Percentiles rank a stretch among this genome's conserved stretches.
These are phyloP conservation scores for Chlamydomonas schloesseri DNA, from an alignment of 139 green algal species.

Conservation along the genomic window DNA sequence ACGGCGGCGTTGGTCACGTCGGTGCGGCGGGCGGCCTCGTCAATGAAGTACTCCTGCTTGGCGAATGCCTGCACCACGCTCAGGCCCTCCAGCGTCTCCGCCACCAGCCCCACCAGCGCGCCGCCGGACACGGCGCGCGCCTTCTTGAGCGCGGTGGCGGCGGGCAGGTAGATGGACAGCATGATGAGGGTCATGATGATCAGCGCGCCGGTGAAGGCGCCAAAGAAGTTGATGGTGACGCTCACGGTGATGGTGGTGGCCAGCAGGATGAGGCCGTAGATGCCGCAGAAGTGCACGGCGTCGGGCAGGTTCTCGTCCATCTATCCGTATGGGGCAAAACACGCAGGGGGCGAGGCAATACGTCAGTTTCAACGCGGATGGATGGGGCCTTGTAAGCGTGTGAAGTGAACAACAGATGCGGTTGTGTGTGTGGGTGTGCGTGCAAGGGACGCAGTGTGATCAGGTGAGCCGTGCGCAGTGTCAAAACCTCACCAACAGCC, in stretches of 20 bases:
- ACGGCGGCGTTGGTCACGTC: slow-evolving; percentile 50
- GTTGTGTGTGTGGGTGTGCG: too few relatives aligned
- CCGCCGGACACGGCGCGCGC: slow-evolving; percentile 55
- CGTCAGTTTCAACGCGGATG: too few relatives aligned
- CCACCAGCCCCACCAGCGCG: slow-evolving; percentile 68
- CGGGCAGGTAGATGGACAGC: slow-evolving; percentile 70
- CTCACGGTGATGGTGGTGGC: slow-evolving; percentile 68
- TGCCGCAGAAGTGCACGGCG: slow-evolving; percentile 66
- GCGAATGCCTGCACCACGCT: slow-evolving; percentile 65
- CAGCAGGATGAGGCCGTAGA: slow-evolving; percentile 74
- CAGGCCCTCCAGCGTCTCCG: slow-evolving; percentile 73
- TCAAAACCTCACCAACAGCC: too few relatives aligned
- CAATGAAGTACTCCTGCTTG: slow-evolving; percentile 57
- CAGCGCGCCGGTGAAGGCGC: slow-evolving; percentile 62
- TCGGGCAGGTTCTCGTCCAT: slow-evolving; percentile 74
- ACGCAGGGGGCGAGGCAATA: too few relatives aligned
- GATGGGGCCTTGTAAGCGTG: too few relatives aligned
- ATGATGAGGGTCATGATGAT: slow-evolving; percentile 65
- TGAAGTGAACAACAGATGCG: too few relatives aligned
- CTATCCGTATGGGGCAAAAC: too few relatives aligned
- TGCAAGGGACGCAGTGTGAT: too few relatives aligned
- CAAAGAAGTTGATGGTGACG: slow-evolving; percentile 70
- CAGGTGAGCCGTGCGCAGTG: too few relatives aligned
- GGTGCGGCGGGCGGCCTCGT: slow-evolving; percentile 52
- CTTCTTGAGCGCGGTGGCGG: slow-evolving; percentile 73